phyloP scores from a whole-genome alignment of 1,284 basidiomycete species.

The Cystobasidium slooffiae region DNA sequence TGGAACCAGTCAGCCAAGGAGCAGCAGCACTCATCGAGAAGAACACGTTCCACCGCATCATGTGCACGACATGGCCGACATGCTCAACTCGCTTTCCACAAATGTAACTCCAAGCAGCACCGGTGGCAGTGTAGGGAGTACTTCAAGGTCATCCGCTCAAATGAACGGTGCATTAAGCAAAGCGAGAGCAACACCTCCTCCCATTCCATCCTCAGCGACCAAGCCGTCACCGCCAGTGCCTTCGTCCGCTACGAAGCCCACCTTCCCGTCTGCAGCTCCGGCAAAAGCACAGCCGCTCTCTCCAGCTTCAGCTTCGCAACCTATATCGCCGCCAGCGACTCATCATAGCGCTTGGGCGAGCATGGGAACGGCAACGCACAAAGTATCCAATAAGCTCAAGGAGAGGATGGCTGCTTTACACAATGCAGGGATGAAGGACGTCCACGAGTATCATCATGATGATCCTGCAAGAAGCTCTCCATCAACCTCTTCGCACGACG shows the following conservation, averaged over 20 bases:
- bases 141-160: not conserved
- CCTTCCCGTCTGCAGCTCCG: not conserved
- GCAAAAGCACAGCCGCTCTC: not conserved
- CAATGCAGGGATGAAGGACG: constrained; percentile 38
- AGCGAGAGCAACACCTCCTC: constrained; percentile 25
- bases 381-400: constrained; percentile 25
- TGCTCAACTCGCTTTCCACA: not conserved
- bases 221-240: constrained; percentile 7
- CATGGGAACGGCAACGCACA: constrained; percentile 14
- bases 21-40: not conserved
- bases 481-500: not conserved
- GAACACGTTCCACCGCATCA: not conserved
- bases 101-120: constrained; percentile 14
- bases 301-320: constrained; percentile 3
- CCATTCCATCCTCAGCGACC: constrained; percentile 23
- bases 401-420: constrained; percentile 41
- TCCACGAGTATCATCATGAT: not conserved
- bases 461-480: constrained; percentile 3
- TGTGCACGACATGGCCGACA: constrained; percentile 24
- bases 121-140: constrained; percentile 8
- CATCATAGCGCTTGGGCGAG: constrained; percentile 1
- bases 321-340: not conserved
- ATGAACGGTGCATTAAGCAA: not conserved
- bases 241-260: not conserved
- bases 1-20: not conserved